Evolutionary conservation across 257 asterid species (phyloP), one percentile per base, ranked within the genome.

Genomic region (Jacaranda mimosifolia): DNA sequence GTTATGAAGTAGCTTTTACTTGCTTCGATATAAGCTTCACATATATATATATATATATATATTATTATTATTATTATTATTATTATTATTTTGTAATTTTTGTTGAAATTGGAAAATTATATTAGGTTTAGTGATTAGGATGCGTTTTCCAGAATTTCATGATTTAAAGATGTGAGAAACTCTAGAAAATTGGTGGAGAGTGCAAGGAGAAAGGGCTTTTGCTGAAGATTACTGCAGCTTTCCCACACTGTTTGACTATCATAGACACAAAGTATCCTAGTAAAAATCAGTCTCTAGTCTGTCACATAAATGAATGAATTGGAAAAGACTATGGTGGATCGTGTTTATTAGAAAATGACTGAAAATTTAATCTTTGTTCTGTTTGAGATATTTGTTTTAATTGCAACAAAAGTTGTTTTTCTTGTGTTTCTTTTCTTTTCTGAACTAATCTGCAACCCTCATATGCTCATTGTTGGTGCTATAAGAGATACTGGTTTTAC

Each of bases 301-400:
- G 69, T 6, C 45, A 52, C 19, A 48, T 40, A 14, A 35, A 56
- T 48, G 67, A 51, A 74, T 65, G 32, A 55, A 71, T 63, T 49
- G 52, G 62, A 51, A 52, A 48, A 72, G 58, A 72, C 39, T 45
- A 13, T 46, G 63, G 63, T 0, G 9, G 46, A 21, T 32, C 32
- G 2, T 26, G 32, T 26, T 26, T 26, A 26, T 26, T 26, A 26
- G 32, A 26, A 58, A 43, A 19, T 1, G 26, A 32, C 21, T 40
- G 70, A 36, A 17, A 14, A 55, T 55, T 26, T 56, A 53, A 67
- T 14, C 32, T 40, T 40, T 79, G 72, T 26, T 39, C 12, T 40
- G 3, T n/a, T 43, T 56, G 58, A 52, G 58, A 6, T 63, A 18
- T 9, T 42, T 57, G 49, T 4, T 45, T 63, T 53, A 53, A 49